Conservation (phyloP, 371 early-diverging fungal genomes). For the Blastocladiella emersonii region DNA sequence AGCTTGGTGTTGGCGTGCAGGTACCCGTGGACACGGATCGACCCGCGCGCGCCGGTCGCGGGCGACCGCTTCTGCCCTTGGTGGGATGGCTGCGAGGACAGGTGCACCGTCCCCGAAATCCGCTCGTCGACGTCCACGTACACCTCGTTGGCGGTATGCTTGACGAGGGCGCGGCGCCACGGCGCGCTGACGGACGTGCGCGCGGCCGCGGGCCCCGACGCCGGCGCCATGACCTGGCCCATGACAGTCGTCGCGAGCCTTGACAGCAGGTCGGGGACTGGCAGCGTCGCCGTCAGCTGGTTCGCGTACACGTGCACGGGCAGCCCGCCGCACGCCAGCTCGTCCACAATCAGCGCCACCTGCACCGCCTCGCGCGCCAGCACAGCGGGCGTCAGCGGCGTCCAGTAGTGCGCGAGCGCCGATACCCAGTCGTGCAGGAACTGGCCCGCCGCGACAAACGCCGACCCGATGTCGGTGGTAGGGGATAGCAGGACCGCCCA, state of each 20-base stretch:
- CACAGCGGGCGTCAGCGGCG: background rate
- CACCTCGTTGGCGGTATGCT: background rate
- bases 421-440: background rate
- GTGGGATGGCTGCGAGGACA: too few relatives aligned
- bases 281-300: background rate
- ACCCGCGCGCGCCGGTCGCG: too few relatives aligned
- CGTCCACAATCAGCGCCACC: background rate
- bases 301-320: background rate
- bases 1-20: background rate
- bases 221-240: background rate
- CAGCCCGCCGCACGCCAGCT: background rate
- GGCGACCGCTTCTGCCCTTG: too few relatives aligned
- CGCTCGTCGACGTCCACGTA: background rate
- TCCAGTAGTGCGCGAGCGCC: background rate
- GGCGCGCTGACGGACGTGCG: background rate
- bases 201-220: background rate
- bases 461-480: too few relatives aligned
- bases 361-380: background rate
- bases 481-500: too few relatives aligned
- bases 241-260: background rate
- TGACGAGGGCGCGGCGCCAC: background rate
- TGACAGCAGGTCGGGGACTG: background rate
- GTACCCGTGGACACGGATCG: background rate
- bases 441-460: background rate
- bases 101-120: background rate